These are phyloP conservation scores for Brettanomyces sp. DNA, from an alignment of 805 yeast species.

Conservation along the genomic window DNA sequence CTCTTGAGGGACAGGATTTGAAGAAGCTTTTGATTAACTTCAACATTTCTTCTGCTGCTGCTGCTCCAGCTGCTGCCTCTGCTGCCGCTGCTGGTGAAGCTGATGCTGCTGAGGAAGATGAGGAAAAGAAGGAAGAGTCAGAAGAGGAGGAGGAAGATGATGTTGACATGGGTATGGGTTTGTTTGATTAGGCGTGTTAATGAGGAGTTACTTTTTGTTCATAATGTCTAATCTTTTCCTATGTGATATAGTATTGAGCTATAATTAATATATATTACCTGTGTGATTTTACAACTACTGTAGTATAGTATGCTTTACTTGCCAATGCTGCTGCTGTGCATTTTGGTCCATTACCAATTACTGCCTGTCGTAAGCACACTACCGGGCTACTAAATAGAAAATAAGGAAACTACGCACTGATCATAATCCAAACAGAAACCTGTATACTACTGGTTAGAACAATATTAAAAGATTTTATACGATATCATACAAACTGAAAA, in stretches of 20 bases:
- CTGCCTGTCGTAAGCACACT: too few species aligned
- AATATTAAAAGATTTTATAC: neutral
- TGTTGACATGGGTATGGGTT: constrained; percentile 82
- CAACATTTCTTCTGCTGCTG: constrained; percentile 41
- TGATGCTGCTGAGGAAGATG: constrained; percentile 43
- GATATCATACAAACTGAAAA: neutral
- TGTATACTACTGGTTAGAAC: too few species aligned
- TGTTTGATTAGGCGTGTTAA: constrained; percentile 52
- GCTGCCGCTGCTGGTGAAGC: constrained; percentile 37
- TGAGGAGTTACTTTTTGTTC: neutral
- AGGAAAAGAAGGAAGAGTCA: constrained; percentile 49
- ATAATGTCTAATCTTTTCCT: too few species aligned
- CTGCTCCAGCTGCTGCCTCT: constrained; percentile 39
- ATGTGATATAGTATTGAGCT: too few species aligned
- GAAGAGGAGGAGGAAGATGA: constrained; percentile 57
- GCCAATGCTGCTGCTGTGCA: too few species aligned
- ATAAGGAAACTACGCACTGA: too few species aligned
- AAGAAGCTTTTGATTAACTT: constrained; percentile 56
- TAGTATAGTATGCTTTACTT: too few species aligned
- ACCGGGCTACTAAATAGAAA: too few species aligned
- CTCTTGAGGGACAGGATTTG: constrained; percentile 71
- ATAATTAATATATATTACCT: too few species aligned
- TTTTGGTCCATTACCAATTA: too few species aligned
- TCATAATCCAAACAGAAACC: neutral
- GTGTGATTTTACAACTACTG: too few species aligned